Evolutionary conservation across 2,329 filamentous ascomycete species (phyloP), one percentile per base, ranked within the genome.

Genomic region (Drechslerella dactyloides): DNA sequence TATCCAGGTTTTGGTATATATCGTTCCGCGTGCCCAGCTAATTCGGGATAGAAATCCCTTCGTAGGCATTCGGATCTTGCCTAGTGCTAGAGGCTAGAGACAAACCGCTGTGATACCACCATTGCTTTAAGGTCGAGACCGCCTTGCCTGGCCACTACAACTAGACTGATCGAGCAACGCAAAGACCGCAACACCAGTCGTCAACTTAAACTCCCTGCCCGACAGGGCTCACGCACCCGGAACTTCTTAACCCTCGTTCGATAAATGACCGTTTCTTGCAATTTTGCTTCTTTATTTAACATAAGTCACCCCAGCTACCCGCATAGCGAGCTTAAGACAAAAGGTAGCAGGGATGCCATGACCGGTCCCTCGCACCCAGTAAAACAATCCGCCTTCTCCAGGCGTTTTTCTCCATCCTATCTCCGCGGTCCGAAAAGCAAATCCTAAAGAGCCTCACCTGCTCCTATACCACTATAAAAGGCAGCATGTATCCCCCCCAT

Each of bases 161-260:
- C 27, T 33, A 33, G 8, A 3, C 8, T 8, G 27, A 33, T 4
- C 27, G 27, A 33, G 8, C 44, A 48, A 48, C 44, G 19, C 44
- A 48, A 48, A 48, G 11, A 48, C 6, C 19, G 19, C 44, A 48
- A 48, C 44, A 48, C 17, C 44, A 3, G 44, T 48, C 44, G 44
- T 48, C 44, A 23, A 48, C n/a, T 21, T 48, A 48, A 21, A 11
- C 44, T 48, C 44, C 44, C 3, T 33, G 8, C 27, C 44, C 44
- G 3, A 4, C 5, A 42, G 13, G 15, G 3, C n/a, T 13, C 4
- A 13, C 11, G 4, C 37, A 42, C 37, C 37, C 2, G 13, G n/a
- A 42, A 42, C 5, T 3, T 15, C 37, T 15, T 6, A 42, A 6
- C 11, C 37, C 5, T 44, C 40, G 5, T 13, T 17, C 17, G 3